Conservation (phyloP, 257 asterid genomes). For the Lithospermum erythrorhizon region DNA sequence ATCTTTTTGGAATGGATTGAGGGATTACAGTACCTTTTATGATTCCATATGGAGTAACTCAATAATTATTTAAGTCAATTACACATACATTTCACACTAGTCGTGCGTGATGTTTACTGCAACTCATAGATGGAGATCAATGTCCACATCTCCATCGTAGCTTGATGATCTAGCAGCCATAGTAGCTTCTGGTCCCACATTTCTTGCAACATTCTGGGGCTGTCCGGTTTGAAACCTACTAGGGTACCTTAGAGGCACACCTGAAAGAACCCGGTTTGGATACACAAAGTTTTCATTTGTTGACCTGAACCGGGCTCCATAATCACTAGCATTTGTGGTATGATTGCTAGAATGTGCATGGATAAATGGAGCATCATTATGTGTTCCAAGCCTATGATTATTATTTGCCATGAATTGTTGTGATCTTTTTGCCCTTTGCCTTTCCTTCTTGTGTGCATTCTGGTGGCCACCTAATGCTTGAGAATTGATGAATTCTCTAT, state of each 20-base stretch:
- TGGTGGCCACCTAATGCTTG: slow-evolving; percentile 84
- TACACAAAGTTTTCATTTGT: slow-evolving; percentile 5
- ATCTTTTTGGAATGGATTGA: no score
- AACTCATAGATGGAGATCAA: slow-evolving; percentile 60
- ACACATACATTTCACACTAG: no score
- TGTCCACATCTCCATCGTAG: slow-evolving; percentile 38
- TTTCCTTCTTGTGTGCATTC: slow-evolving; percentile 80
- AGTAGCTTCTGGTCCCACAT: slow-evolving; percentile 15
- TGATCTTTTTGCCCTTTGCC: slow-evolving; percentile 47
- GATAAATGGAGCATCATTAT: slow-evolving; percentile 18
- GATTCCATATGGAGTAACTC: no score
- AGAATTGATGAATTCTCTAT: slow-evolving; percentile 44
- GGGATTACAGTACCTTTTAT: no score
- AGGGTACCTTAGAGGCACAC: slow-evolving; percentile 37
- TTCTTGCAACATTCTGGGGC: slow-evolving; percentile 14
- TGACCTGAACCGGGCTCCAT: slow-evolving; percentile 24
- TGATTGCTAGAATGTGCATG: slow-evolving; percentile 17
- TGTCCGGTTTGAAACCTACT: slow-evolving; percentile 17
- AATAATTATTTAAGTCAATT: no score
- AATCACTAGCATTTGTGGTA: slow-evolving; percentile 5
- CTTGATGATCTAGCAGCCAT: slow-evolving; percentile 16
- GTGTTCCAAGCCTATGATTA: slow-evolving; percentile 27
- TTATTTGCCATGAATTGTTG: slow-evolving; percentile 19
- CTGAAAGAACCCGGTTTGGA: slow-evolving; percentile 43
- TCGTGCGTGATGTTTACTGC: no score